Percentiles rank a stretch among this genome's conserved stretches.
These are phyloP conservation scores for Musa itinerans DNA, from an alignment of 176 grass and related monocot species.

Conservation along the genomic window DNA sequence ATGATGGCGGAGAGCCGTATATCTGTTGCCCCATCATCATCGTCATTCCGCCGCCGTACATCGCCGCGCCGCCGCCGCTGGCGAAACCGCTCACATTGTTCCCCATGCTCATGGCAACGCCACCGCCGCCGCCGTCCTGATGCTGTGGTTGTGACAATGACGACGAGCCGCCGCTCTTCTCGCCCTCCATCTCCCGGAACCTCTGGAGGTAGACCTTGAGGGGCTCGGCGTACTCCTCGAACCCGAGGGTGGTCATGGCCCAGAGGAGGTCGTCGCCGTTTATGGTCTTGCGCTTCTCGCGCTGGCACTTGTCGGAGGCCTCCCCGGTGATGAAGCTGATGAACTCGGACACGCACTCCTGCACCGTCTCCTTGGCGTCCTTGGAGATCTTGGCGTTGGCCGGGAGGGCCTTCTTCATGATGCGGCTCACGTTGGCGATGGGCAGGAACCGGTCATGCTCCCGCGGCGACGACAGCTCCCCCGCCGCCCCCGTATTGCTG, in stretches of 20 bases:
- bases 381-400: constrained; percentile 20
- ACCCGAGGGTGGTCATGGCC: constrained; percentile 18
- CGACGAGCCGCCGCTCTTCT: neutral
- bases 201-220: constrained; percentile 15
- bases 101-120: neutral
- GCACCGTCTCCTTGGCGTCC: constrained; percentile 20
- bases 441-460: constrained; percentile 14
- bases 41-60: constrained; percentile 5
- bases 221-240: constrained; percentile 15
- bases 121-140: neutral
- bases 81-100: constrained; percentile 11
- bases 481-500: neutral
- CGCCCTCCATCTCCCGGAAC: constrained; percentile 13
- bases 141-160: neutral
- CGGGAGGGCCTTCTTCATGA: constrained; percentile 19
- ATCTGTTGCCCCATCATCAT: constrained; percentile 15
- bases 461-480: neutral
- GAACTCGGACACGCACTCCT: constrained; percentile 20
- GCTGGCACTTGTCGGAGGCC: constrained; percentile 16
- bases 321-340: constrained; percentile 16
- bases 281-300: constrained; percentile 16
- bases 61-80: neutral
- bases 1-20: neutral
- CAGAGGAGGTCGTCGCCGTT: constrained; percentile 20
- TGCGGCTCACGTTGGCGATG: constrained; percentile 17